A percentile compares a stretch with the other conserved stretches of the same genome.
phyloP scores from a whole-genome alignment of 352 stramenopile genomes.

The Pythium dissotocum region DNA sequence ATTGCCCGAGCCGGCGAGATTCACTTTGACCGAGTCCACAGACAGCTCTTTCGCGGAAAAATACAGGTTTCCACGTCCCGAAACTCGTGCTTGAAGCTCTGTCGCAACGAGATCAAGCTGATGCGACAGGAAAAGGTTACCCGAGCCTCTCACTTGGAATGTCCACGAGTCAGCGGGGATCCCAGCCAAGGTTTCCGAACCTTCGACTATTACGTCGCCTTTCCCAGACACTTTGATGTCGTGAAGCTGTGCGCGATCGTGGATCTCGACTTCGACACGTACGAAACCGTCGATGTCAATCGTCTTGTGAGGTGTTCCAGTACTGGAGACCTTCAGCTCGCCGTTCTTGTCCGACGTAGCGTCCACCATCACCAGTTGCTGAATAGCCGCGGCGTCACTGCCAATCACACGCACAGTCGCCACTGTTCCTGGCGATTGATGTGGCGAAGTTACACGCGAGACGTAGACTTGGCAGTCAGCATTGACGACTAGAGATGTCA shows the following conservation, averaged over 20 bases:
- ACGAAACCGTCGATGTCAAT: not conserved
- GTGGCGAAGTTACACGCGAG: not conserved
- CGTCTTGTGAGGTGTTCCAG: not conserved
- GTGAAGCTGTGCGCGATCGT: not conserved
- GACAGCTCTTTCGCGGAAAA: not conserved
- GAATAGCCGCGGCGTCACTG: not conserved
- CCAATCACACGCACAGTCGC: constrained; percentile 6
- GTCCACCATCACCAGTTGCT: not conserved
- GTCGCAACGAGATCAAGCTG: not conserved
- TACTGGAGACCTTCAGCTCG: not conserved
- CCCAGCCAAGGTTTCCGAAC: not conserved
- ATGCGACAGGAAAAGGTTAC: not conserved
- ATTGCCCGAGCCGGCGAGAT: not conserved
- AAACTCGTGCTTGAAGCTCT: not conserved
- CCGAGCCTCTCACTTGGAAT: not conserved
- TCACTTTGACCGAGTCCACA: not conserved
- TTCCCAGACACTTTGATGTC: not conserved
- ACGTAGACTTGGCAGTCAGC: constrained; percentile 3
- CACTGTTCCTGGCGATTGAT: not conserved
- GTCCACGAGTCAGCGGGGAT: not conserved
- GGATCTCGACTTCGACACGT: not conserved
- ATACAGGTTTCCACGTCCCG: not conserved
- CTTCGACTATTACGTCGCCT: not conserved
- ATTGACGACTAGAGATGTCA: not conserved
- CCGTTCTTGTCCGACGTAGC: not conserved